Evolutionary conservation across 345 rosid genomes (phyloP), one percentile per base, ranked within the genome.

Genomic region (Pistacia vera): DNA sequence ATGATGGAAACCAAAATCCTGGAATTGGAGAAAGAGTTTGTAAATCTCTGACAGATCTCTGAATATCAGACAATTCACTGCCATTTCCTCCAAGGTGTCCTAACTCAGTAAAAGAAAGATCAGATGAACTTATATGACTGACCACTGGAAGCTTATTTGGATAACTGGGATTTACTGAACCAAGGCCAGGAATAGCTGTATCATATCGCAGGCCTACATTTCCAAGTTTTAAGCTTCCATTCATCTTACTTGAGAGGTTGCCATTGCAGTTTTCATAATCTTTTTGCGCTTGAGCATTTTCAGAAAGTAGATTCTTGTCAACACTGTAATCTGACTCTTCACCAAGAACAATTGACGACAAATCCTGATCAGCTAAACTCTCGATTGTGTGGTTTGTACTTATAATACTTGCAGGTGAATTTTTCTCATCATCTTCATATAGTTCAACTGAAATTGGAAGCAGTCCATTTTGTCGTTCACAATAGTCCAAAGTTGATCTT

Each of bases 21-120:
- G 80, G 71, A n/a, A 65, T 49, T 48, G 83, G 60, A n/a, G 89
- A 82, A 73, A 62, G 62, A 58, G 73, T 81, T 48, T 80, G 79
- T 68, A 76, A n/a, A 20, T 75, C 80, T 73, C 62, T 13, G 41
- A 78, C 71, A 16, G 84, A 76, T 57, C 78, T 71, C 25, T 46
- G 77, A 51, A 74, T 69, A 62, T 81, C 80, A 49, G 81, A 77
- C 62, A 66, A 58, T 41, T 79, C 82, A 62, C 11, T 38, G 8
- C 63, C 80, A 72, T 56, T 54, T 57, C 67, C 44, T 62, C 68
- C 74, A 72, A 68, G 36, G 65, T 51, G 36, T 55, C 71, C 74
- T 20, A 25, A 9, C 66, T 65, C 75, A 36, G 57, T 12, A 58
- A 77, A 75, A 18, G 81, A 71, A 56, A 68, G 28, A 41, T 41